Evolutionary conservation across 495 filamentous ascomycete species (phyloP).

Genomic region (Lentithecium fluviatile): DNA sequence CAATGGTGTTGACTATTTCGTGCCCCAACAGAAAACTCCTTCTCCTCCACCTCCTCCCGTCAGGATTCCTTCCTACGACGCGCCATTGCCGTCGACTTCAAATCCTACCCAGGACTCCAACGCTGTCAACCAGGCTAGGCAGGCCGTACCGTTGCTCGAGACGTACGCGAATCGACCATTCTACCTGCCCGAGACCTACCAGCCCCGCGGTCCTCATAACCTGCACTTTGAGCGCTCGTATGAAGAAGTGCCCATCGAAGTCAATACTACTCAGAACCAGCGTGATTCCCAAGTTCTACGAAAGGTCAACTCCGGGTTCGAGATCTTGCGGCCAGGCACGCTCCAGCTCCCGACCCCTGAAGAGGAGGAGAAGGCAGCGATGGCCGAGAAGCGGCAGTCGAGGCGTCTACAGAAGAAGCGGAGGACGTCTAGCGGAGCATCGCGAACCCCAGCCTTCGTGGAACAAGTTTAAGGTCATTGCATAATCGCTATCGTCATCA

Average conservation of each 20-base stretch:
- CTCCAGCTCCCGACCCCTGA: slow-evolving; percentile 19
- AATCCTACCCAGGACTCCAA: slow-evolving; percentile 19
- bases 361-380: slow-evolving; percentile 10
- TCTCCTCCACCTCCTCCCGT: slow-evolving; percentile 22
- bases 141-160: slow-evolving; percentile 30
- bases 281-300: slow-evolving; percentile 52
- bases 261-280: slow-evolving; percentile 36
- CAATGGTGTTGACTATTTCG: slow-evolving; percentile 39
- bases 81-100: background rate
- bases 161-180: slow-evolving; percentile 19
- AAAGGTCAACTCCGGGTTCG: slow-evolving; percentile 62
- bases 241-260: slow-evolving; percentile 7
- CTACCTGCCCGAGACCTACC: slow-evolving; percentile 21
- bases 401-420: slow-evolving; percentile 36
- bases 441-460: slow-evolving; percentile 21
- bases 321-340: slow-evolving; percentile 60
- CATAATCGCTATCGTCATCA: background rate
- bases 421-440: slow-evolving; percentile 12
- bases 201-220: slow-evolving; percentile 23
- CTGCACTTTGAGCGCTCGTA: background rate
- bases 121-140: slow-evolving; percentile 17
- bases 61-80: background rate
- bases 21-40: slow-evolving; percentile 30
- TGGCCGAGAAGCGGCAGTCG: slow-evolving; percentile 41
- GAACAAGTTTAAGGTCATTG: slow-evolving; percentile 25